Evolutionary conservation across 75 land plant species (phyloP).

Genomic region (Picea glauca): DNA sequence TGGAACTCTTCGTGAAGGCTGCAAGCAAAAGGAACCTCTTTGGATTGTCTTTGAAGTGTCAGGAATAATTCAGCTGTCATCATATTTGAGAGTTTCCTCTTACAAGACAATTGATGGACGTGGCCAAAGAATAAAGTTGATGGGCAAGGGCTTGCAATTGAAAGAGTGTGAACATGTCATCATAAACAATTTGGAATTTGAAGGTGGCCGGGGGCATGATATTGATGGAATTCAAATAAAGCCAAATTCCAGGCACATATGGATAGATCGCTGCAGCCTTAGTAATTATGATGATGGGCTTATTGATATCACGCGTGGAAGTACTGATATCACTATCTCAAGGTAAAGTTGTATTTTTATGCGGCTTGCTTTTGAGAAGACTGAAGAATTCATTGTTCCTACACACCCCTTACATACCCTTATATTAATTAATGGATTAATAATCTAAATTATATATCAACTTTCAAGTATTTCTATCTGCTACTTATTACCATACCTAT

Average conservation of each 20-base stretch:
- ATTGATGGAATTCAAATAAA: conserved; percentile 96
- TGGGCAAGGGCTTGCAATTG: conserved; percentile 86
- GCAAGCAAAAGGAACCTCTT: conserved; percentile 79
- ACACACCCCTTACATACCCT: neutral
- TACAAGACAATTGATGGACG: conserved; percentile 96
- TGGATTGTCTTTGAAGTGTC: conserved; percentile 98
- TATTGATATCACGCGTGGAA: conserved; percentile 84
- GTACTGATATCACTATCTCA: conserved; percentile 92
- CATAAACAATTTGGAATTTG: conserved; percentile 86
- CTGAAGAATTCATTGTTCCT: neutral
- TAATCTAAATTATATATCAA: neutral
- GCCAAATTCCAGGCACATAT: conserved; percentile 83
- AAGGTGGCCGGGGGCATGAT: conserved; percentile 90
- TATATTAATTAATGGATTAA: neutral
- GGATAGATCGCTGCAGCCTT: conserved; percentile 93
- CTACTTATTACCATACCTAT: neutral
- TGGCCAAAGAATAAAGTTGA: conserved; percentile 79
- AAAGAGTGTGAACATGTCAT: conserved; percentile 96
- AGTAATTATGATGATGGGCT: conserved; percentile 93
- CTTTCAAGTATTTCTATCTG: neutral
- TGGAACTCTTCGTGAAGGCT: conserved; percentile 87
- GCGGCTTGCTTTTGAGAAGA: neutral
- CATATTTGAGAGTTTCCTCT: conserved; percentile 68
- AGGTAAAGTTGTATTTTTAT: conserved; percentile 30
- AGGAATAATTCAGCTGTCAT: conserved; percentile 68